Evolutionary conservation across 805 yeast genomes (phyloP), one percentile per base, ranked within the genome.

Genomic region (Hermanozyma aechmeae): DNA sequence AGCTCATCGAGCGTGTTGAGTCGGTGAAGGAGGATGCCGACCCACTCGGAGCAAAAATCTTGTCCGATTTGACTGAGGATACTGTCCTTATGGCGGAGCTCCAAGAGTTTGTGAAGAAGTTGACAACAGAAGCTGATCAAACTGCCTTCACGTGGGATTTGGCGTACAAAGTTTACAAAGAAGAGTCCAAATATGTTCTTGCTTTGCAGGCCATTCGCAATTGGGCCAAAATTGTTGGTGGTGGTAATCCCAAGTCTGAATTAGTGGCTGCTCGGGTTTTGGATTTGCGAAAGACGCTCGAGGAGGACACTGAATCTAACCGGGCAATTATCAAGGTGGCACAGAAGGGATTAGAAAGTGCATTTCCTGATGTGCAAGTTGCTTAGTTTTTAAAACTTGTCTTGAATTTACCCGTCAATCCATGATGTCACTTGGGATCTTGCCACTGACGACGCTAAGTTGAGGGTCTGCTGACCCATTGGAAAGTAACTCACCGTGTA

Each of bases 11-110:
- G 3, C 54, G 57, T 30, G 68, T 62, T 16, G 65, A 59, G 40
- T 52, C 63, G 25, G 65, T 48, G 35, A 57, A 58, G 30, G 64
- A 66, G 12, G 83, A 76, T 34, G 51, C 56, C 4, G 87, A 80
- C 56, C 67, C 74, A 2, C 65, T 76, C 37, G 89, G 85, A 19
- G 63, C 64, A 16, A 53, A 58, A 22, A 46, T 65, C 22, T 39
- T 61, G 23, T 24, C 42, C 9, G 54, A 51, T 16, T 42, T 58
- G 33, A 29, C 27, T 7, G 43, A 43, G 25, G 42, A 40, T 24
- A 23, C 43, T 3, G 43, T 55, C 19, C 62, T 76, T 28, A 41
- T 76, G 27, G 65, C 59, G 6, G 53, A 55, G 10, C 62, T 78
- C n/a, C 58, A 48, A 29, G 51, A 43, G 13, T 46, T 59, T 15